These are phyloP conservation scores for Trichoderma cornu-damae DNA, from an alignment of 2,329 filamentous ascomycete species.

Conservation along the genomic window DNA sequence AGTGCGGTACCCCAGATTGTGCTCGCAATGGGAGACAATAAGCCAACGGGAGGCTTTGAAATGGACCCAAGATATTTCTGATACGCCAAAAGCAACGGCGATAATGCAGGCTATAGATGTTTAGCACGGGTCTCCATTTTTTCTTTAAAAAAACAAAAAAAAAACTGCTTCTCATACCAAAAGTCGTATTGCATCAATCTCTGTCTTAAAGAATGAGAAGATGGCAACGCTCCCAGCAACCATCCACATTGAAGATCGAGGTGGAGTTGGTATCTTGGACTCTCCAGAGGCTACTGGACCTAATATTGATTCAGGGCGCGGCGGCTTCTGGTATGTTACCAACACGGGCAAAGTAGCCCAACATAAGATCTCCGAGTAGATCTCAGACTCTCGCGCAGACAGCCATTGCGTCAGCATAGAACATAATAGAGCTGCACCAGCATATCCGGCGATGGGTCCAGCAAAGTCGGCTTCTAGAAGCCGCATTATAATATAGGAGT, in stretches of 20 bases:
- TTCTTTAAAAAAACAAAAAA: no score
- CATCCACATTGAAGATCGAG: constrained; percentile 14
- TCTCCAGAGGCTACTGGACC: not conserved
- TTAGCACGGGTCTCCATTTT: not conserved
- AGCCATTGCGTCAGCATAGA: constrained; percentile 2
- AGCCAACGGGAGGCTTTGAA: not conserved
- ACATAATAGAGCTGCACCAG: constrained; percentile 8
- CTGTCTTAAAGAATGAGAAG: constrained; percentile 21
- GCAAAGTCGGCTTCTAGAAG: not conserved
- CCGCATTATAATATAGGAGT: not conserved
- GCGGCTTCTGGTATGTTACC: not conserved
- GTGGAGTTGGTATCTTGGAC: not conserved
- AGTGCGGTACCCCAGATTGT: not conserved
- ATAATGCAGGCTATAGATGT: constrained; percentile 23
- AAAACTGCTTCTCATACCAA: constrained; percentile 12
- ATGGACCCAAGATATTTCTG: constrained; percentile 8
- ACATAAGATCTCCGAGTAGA: constrained; percentile 4
- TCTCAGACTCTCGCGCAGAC: not conserved
- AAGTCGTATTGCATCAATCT: constrained; percentile 18
- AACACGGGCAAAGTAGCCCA: constrained; percentile 4
- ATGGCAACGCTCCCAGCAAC: constrained; percentile 12
- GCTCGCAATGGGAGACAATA: not conserved
- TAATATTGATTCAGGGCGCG: not conserved
- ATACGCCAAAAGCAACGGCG: constrained; percentile 23
- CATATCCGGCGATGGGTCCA: not conserved